Evolutionary conservation across 768 basidiomycete genomes (phyloP).

Genomic region (Phylloporus arenicola): DNA sequence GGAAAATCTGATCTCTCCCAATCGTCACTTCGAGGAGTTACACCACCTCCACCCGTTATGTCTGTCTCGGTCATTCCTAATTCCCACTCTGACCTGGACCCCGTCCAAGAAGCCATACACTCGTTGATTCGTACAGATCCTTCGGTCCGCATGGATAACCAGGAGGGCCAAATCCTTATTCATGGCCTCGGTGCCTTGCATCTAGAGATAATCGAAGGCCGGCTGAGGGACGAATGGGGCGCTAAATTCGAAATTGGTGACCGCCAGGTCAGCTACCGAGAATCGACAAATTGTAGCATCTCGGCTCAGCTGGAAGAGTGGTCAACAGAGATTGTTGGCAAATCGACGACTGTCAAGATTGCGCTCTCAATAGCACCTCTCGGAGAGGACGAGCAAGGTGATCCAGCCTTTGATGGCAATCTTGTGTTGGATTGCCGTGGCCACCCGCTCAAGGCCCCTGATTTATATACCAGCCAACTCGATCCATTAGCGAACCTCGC

Average conservation of each 20-base stretch:
- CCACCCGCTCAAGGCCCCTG: conserved; percentile 47
- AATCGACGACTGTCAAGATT: conserved; percentile 45
- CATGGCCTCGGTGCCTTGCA: conserved; percentile 84
- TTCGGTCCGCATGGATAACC: conserved; percentile 72
- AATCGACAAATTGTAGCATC: conserved; percentile 36
- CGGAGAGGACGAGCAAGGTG: conserved; percentile 50
- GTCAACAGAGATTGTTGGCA: conserved; percentile 61
- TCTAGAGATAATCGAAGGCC: conserved; percentile 83
- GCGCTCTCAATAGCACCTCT: conserved; percentile 53
- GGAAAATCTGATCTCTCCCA: conserved; percentile 30
- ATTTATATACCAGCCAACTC: conserved; percentile 37
- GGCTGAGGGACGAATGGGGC: conserved; percentile 75
- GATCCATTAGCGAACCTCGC: conserved; percentile 52
- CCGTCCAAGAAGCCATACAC: conserved; percentile 70
- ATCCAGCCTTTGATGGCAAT: conserved; percentile 75
- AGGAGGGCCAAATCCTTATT: conserved; percentile 79
- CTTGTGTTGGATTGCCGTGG: conserved; percentile 55
- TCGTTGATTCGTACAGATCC: conserved; percentile 81
- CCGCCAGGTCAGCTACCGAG: conserved; percentile 78
- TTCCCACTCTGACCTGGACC: conserved; percentile 70
- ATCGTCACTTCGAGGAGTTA: conserved; percentile 54
- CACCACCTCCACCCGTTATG: conserved; percentile 78
- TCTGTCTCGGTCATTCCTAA: conserved; percentile 78
- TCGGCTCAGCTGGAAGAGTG: conserved; percentile 40
- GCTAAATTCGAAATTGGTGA: conserved; percentile 71